Base-by-base conservation (phyloP, 331 rosid species). In the Quercus phellos region DNA sequence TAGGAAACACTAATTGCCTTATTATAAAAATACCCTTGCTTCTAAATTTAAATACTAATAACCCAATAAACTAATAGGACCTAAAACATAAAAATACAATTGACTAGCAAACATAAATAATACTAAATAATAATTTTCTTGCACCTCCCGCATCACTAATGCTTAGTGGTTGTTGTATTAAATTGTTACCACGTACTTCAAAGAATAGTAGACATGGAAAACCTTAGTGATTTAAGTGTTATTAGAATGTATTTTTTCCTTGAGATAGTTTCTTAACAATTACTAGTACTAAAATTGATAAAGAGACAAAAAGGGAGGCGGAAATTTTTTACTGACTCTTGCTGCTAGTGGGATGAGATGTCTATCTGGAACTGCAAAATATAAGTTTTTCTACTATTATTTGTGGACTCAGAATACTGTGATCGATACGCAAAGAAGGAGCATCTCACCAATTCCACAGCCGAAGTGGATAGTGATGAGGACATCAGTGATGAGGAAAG, bases 401-500 rank as follows among this genome's bases (percentile, higher is more conserved):
- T 51, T 85, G 73, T 86, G 85, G 81, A 77, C 70, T 68, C 90
- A 95, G 99, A 90, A 80, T 89, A 91, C 77, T 93, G 97, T 60
- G 98, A 91, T 84, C 70, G 82, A 54, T 89, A 91, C 75, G 99
- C 99, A 10, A 93, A 90, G 80, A 87, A 85, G 87, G 99, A 91
- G 78, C 85, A 87, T 71, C 81, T 82, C 27, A 55, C 72, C 24
- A 91, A 89, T 77, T 76, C 91, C 24, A 80, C 85, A 24, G 84
- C 87, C 16, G 98, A 87, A 53, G 93, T 88, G 51, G 98, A 90
- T 5, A 87, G 94, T 56, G 92, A 85, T 16, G 98, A 90, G 34
- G 90, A 90, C 80, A 86, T 88, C 55, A 90, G 91, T 67, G 90
- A 89, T 27, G 94, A 88, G 60, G 97, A 83, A 78, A 85, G 92